Percentiles rank a stretch among this genome's conserved stretches.
phyloP scores from a whole-genome alignment of 2,329 filamentous ascomycete genomes.

The Ascochyta pisi region DNA sequence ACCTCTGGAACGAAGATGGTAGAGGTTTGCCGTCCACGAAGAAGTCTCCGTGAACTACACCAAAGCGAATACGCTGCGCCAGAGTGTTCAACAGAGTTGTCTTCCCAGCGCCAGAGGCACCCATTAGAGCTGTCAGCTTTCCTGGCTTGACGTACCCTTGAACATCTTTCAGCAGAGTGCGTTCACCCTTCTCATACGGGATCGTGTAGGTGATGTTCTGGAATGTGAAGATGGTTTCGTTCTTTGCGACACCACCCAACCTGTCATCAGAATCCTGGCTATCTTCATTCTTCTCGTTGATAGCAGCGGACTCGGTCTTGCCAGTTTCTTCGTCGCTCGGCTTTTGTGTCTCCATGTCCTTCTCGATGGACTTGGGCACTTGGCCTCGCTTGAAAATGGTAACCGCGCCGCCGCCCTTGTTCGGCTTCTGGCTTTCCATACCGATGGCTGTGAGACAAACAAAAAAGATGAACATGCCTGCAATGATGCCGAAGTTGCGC shows the following conservation, averaged over 20 bases:
- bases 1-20: constrained; percentile 77
- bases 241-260: constrained; percentile 62
- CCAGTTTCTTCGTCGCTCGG: constrained; percentile 61
- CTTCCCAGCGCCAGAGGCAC: constrained; percentile 66
- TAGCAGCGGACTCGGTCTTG: constrained; percentile 40
- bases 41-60: constrained; percentile 54
- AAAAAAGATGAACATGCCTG: constrained; percentile 59
- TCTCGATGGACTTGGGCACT: constrained; percentile 64
- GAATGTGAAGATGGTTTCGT: constrained; percentile 75
- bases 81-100: constrained; percentile 48
- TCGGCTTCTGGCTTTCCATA: constrained; percentile 62
- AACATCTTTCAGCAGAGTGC: constrained; percentile 64
- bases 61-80: constrained; percentile 54
- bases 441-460: constrained; percentile 54
- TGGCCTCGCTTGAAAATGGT: constrained; percentile 70
- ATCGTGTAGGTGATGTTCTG: constrained; percentile 83
- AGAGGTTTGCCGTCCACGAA: constrained; percentile 51
- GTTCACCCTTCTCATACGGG: constrained; percentile 53
- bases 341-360: constrained; percentile 62
- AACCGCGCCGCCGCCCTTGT: constrained; percentile 65
- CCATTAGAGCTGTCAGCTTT: constrained; percentile 79
- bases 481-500: constrained; percentile 64
- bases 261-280: constrained; percentile 32
- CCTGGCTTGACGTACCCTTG: constrained; percentile 91
- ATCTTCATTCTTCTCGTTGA: constrained; percentile 33